phyloP scores from a whole-genome alignment of 73 alveolate species.

The Paramecium caudatum region DNA sequence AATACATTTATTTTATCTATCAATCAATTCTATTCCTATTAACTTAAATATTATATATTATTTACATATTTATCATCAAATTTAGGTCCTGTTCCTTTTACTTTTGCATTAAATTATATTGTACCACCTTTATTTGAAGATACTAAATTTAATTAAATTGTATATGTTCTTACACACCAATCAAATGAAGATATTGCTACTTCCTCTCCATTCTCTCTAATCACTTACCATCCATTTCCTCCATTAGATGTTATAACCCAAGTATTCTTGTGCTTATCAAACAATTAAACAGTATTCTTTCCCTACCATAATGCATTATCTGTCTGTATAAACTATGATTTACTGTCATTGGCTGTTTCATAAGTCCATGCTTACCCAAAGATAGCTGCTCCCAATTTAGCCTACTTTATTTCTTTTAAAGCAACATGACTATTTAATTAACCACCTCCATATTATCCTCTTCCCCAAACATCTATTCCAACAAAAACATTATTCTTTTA shows the following conservation, averaged over 20 bases:
- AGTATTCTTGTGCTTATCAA: conserved; percentile 67
- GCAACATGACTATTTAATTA: conserved; percentile 78
- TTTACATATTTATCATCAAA: conserved; percentile 72
- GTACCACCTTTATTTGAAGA: conserved; percentile 34
- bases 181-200: conserved; percentile 71
- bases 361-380: conserved; percentile 85
- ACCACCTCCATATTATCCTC: conserved; percentile 92
- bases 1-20: conserved; percentile 12
- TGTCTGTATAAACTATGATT: conserved; percentile 30
- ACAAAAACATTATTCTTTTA: conserved; percentile 74
- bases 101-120: conserved; percentile 68
- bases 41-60: not conserved
- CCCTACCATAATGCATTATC: conserved; percentile 87
- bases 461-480: conserved; percentile 87
- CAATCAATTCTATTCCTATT: conserved; percentile 2
- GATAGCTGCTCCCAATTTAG: conserved; percentile 78
- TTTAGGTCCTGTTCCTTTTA: conserved; percentile 81
- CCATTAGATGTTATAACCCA: conserved; percentile 66
- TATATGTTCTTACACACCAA: conserved; percentile 66
- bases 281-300: conserved; percentile 17
- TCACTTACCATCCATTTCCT: conserved; percentile 60
- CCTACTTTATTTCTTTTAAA: conserved; percentile 73
- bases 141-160: conserved; percentile 11
- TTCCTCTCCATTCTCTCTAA: conserved; percentile 67
- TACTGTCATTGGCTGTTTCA: conserved; percentile 63